Evolutionary conservation across 768 basidiomycete genomes (phyloP), one percentile per base, ranked within the genome.

Genomic region (Tulasnella sp.): DNA sequence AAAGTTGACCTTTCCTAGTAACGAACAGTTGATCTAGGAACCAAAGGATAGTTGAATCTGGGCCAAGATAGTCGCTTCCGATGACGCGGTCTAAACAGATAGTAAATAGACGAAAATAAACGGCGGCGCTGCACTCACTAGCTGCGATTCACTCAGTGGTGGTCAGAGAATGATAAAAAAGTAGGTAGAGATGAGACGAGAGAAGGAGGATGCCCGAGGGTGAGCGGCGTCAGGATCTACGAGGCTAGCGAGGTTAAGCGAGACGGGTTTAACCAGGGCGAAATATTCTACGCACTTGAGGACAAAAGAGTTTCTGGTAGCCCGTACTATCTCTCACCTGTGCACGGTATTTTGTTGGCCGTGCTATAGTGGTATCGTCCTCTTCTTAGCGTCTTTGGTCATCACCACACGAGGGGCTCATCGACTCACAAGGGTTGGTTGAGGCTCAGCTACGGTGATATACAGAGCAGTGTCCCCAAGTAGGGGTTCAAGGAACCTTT

Each of bases 61-160:
- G n/a, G 54, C 11, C 54, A 4, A n/a, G 54, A 58, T 58, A n/a
- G 54, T 58, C 54, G 34, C 34, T 70, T 45, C 34, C 17, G 38
- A 38, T n/a, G 37, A 45, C 69, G 69, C 69, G 69, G 69, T 70
- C 38, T 45, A 70, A 70, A 70, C 40, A 70, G 69, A 45, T 25
- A n/a, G 69, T 70, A 70, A 70, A 70, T 70, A 70, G 40, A 70
- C 40, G 34, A 70, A 70, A 70, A 70, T 70, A 70, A 70, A 38
- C 37, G 69, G 34, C 37, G 69, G 54, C 54, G 54, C 29, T 58
- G 54, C 54, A 58, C 54, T 58, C 54, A 31, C 29, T 58, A 58
- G 12, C 54, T 25, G 54, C n/a, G 29, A 58, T 31, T 58, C 54
- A 58, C 54, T 58, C 54, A 58, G n/a, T 58, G 29, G n/a, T 58